Conservation (phyloP, 2,329 filamentous ascomycete genomes). For the Microdochium nivale region DNA sequence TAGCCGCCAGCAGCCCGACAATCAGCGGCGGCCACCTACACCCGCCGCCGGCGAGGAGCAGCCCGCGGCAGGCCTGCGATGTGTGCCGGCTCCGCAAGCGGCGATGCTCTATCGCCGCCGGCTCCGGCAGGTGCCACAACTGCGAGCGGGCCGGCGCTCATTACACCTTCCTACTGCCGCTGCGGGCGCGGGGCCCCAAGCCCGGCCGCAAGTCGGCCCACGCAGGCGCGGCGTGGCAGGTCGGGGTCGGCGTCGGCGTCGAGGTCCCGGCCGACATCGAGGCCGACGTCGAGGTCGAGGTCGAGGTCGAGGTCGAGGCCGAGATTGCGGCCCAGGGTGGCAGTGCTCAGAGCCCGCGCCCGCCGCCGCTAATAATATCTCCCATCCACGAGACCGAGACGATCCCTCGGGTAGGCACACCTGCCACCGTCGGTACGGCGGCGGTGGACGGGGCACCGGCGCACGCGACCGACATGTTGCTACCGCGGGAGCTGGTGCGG, state of each 20-base stretch:
- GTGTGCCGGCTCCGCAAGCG: not conserved
- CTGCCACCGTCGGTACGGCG: too few relatives aligned
- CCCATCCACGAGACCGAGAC: not conserved
- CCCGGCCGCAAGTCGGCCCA: not conserved
- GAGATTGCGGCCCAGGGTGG: too few relatives aligned
- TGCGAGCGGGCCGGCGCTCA: not conserved
- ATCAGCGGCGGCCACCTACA: not conserved
- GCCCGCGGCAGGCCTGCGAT: not conserved
- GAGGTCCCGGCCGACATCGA: too few relatives aligned
- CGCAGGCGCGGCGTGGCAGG: not conserved
- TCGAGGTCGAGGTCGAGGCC: too few relatives aligned
- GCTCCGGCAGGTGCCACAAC: not conserved
- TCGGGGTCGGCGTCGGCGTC: too few relatives aligned
- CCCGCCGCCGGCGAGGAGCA: not conserved
- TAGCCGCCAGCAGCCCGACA: conserved; percentile 15
- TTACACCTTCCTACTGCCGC: not conserved
- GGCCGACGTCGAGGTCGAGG: too few relatives aligned
- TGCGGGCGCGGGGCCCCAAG: not conserved
- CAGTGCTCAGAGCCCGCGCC: too few relatives aligned
- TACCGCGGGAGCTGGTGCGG: not conserved
- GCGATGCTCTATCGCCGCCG: not conserved
- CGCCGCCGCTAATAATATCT: too few relatives aligned
- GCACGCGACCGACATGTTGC: not conserved
- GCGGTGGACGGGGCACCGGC: not conserved
- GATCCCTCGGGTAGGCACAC: too few relatives aligned